phyloP scores from a whole-genome alignment of 768 basidiomycete species.

The Hericium rajendrae region DNA sequence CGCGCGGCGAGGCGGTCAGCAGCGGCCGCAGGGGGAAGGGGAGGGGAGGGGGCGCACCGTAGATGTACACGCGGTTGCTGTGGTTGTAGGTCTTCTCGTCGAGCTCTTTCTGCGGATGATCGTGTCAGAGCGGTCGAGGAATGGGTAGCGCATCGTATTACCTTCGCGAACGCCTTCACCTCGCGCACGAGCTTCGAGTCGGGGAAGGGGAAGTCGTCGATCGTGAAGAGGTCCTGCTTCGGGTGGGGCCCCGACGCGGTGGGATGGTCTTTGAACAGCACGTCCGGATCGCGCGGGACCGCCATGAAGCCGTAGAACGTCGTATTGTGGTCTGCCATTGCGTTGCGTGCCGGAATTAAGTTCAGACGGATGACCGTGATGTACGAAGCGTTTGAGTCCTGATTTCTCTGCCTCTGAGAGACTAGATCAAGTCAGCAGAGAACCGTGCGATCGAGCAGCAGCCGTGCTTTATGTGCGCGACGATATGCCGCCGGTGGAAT shows the following conservation, averaged over 20 bases:
- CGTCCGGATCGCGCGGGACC: slow-evolving; percentile 37
- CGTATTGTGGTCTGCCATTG: neutral
- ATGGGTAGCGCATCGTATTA: too few relatives aligned
- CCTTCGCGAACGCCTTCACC: slow-evolving; percentile 30
- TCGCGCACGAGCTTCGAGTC: slow-evolving; percentile 29
- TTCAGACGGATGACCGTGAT: too few relatives aligned
- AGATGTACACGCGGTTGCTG: slow-evolving; percentile 39
- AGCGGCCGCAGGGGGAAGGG: neutral
- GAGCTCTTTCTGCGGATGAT: slow-evolving; percentile 28
- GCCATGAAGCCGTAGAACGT: slow-evolving; percentile 38
- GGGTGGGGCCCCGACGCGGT: slow-evolving; percentile 32
- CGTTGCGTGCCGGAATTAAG: too few relatives aligned
- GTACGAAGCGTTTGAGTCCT: too few relatives aligned
- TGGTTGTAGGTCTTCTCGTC: slow-evolving; percentile 39
- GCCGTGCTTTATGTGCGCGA: too few relatives aligned
- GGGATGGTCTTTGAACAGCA: slow-evolving; percentile 36
- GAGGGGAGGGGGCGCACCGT: slow-evolving; percentile 24
- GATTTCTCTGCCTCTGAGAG: too few relatives aligned
- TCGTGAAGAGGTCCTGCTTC: slow-evolving; percentile 31
- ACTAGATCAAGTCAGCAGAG: too few relatives aligned
- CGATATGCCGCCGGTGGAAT: too few relatives aligned
- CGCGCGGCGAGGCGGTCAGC: neutral
- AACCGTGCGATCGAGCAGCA: neutral
- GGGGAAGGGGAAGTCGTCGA: slow-evolving; percentile 33
- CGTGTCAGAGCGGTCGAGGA: neutral